Evolutionary conservation across 371 early-diverging fungal genomes (phyloP).

Genomic region (Syncephalastrum monosporum): DNA sequence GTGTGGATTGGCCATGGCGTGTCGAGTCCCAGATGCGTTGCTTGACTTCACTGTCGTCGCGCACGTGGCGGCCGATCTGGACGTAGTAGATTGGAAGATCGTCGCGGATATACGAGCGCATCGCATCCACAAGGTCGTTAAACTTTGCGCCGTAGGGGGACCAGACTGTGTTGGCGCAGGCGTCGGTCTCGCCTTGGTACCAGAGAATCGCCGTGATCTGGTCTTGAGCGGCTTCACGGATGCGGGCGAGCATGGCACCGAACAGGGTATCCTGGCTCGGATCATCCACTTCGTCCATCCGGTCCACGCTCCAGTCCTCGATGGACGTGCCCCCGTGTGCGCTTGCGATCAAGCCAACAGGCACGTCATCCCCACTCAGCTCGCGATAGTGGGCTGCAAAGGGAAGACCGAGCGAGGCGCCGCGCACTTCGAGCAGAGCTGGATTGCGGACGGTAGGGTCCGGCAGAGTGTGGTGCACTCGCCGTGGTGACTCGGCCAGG

Average conservation of each 20-base stretch:
- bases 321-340: conserved; percentile 43
- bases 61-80: conserved; percentile 29
- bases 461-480: conserved; percentile 30
- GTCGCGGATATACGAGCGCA: conserved; percentile 13
- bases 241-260: conserved; percentile 37
- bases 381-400: conserved; percentile 26
- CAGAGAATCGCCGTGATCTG: conserved; percentile 36
- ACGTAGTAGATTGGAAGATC: conserved; percentile 26
- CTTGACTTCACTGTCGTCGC: conserved; percentile 2
- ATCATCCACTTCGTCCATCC: too few relatives aligned
- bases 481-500: conserved; percentile 23
- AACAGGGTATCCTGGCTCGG: conserved; percentile 21
- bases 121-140: conserved; percentile 9
- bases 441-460: conserved; percentile 44
- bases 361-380: conserved; percentile 13
- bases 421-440: conserved; percentile 21
- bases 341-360: conserved; percentile 41
- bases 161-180: neutral
- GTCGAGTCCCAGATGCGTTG: conserved; percentile 22
- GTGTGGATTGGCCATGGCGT: conserved; percentile 22
- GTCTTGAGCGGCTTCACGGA: conserved; percentile 15
- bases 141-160: conserved; percentile 17
- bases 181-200: conserved; percentile 50
- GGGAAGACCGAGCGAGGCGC: conserved; percentile 28
- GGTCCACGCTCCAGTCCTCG: conserved; percentile 22